Conservation (phyloP, 768 basidiomycete species). For the Russula foetens region DNA sequence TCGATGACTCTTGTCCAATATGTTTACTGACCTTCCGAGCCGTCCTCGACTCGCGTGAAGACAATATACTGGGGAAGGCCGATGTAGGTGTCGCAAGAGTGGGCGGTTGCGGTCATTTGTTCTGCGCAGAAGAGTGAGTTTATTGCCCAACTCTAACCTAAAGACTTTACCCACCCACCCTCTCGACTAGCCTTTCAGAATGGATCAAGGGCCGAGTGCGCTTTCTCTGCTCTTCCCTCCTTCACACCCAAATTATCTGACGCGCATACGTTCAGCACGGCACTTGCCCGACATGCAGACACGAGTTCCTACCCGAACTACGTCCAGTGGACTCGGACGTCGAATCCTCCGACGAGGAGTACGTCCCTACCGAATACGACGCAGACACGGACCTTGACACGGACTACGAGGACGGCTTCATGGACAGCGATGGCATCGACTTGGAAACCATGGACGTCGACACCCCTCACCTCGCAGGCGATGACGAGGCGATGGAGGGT, state of each 20-base stretch:
- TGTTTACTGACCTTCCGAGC: constrained; percentile 47
- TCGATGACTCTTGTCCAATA: constrained; percentile 56
- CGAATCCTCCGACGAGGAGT: constrained; percentile 63
- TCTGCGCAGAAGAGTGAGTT: constrained; percentile 57
- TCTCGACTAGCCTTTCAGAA: constrained; percentile 41
- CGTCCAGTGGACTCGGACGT: constrained; percentile 47
- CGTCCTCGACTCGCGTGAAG: constrained; percentile 29
- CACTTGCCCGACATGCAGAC: constrained; percentile 61
- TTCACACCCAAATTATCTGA: no score
- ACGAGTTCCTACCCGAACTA: constrained; percentile 46
- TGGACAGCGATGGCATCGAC: constrained; percentile 21
- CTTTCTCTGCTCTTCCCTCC: background rate
- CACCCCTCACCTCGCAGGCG: background rate
- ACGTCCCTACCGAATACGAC: constrained; percentile 48
- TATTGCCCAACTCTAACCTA: constrained; percentile 1
- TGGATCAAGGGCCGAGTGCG: constrained; percentile 54
- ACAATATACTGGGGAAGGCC: constrained; percentile 18
- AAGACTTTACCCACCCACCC: background rate
- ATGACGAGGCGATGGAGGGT: constrained; percentile 32
- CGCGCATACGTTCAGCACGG: constrained; percentile 41
- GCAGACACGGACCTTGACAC: constrained; percentile 28
- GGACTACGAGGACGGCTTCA: constrained; percentile 23
- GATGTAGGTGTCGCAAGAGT: constrained; percentile 48
- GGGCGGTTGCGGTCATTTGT: constrained; percentile 52
- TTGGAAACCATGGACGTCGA: constrained; percentile 22